Conservation (phyloP, 2,329 filamentous ascomycete species). For the Nemania serpens region DNA sequence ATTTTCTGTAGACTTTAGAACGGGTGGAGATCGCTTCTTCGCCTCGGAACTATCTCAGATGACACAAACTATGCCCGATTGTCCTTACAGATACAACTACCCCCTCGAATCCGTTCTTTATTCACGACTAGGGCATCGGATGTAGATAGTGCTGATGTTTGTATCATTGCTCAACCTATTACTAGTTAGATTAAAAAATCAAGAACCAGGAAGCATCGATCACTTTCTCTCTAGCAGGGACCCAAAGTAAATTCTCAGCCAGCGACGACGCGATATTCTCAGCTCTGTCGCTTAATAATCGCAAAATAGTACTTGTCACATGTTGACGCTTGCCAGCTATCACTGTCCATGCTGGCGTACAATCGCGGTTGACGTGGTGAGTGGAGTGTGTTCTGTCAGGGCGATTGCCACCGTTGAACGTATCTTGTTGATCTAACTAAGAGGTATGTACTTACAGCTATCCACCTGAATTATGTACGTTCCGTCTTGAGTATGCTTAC, state of each 20-base stretch:
- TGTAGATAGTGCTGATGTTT: neutral
- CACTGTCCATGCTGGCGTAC: neutral
- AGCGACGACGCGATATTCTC: neutral
- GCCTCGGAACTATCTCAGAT: too few relatives aligned
- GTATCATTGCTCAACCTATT: neutral
- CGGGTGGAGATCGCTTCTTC: too few relatives aligned
- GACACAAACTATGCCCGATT: too few relatives aligned
- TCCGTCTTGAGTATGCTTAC: constrained; percentile 11
- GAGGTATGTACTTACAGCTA: neutral
- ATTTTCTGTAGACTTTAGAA: too few relatives aligned
- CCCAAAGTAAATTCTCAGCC: neutral
- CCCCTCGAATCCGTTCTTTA: neutral
- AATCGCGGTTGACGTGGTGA: constrained; percentile 14
- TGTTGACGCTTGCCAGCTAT: constrained; percentile 11
- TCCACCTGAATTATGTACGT: constrained; percentile 2
- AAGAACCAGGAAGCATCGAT: neutral
- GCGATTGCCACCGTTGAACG: neutral
- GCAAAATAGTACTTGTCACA: neutral
- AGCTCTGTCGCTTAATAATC: neutral
- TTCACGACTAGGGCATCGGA: neutral
- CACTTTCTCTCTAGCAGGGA: neutral
- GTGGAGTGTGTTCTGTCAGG: constrained; percentile 4
- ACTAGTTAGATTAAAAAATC: neutral
- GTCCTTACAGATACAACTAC: neutral
- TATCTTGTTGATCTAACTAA: constrained; percentile 2